A percentile compares a stretch with the other conserved stretches of the same genome.
Conservation (phyloP, 768 basidiomycete genomes). For the Xerocomellus chrysenteron region DNA sequence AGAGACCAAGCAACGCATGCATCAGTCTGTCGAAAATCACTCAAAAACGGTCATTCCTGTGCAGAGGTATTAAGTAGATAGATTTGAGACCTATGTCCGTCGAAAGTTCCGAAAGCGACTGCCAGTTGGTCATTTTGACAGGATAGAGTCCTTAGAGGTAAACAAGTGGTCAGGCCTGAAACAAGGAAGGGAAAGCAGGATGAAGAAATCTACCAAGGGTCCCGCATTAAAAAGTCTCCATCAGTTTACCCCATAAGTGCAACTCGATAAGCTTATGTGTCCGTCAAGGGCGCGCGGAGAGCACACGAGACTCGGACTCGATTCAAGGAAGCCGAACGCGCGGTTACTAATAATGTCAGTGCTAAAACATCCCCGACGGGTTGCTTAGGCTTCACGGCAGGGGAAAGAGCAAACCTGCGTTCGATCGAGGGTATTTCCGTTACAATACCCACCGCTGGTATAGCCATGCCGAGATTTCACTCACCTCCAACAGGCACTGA, state of each 20-base stretch:
- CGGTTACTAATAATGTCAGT: slow-evolving; percentile 14
- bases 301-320: background rate
- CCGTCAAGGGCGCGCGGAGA: slow-evolving; percentile 5
- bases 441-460: background rate
- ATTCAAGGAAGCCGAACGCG: slow-evolving; percentile 19
- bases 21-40: slow-evolving; percentile 42
- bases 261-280: slow-evolving; percentile 12
- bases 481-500: background rate
- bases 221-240: slow-evolving; percentile 11
- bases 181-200: background rate
- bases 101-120: slow-evolving; percentile 37
- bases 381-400: slow-evolving; percentile 18
- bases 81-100: slow-evolving; percentile 35
- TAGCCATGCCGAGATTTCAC: background rate
- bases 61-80: background rate
- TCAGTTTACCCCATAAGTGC: slow-evolving; percentile 1
- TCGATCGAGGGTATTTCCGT: slow-evolving; percentile 7
- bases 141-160: background rate
- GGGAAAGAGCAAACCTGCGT: slow-evolving; percentile 4
- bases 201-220: background rate
- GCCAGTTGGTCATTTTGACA: slow-evolving; percentile 41
- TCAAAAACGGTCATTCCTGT: slow-evolving; percentile 12
- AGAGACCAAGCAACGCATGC: slow-evolving; percentile 45
- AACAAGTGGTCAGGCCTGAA: background rate
- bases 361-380: slow-evolving; percentile 5